These are phyloP conservation scores for Hippophae rhamnoides DNA, from an alignment of 306 rosid genomes.

Conservation along the genomic window DNA sequence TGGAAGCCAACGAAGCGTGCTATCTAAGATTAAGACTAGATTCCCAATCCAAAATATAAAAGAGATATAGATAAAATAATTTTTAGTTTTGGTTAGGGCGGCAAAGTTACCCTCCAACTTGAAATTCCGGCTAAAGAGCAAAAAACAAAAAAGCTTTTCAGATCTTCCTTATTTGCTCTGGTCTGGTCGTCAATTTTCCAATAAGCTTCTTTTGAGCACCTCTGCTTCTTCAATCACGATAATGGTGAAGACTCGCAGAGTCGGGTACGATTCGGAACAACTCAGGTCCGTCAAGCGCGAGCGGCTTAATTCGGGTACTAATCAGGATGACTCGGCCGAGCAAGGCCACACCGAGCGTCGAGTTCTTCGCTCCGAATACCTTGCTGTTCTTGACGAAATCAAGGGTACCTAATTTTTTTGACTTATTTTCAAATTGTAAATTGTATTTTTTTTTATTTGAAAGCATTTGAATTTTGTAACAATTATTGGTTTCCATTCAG, in stretches of 20 bases:
- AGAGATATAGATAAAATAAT: no score
- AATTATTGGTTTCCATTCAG: slow-evolving; percentile 24
- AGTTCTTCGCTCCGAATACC: slow-evolving; percentile 53
- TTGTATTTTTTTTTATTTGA: background rate
- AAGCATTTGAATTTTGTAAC: background rate
- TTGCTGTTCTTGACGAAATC: slow-evolving; percentile 41
- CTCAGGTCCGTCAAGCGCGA: slow-evolving; percentile 38
- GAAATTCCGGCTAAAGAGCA: no score
- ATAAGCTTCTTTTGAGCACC: background rate
- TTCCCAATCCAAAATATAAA: no score
- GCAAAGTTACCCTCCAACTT: no score
- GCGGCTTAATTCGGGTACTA: slow-evolving; percentile 10
- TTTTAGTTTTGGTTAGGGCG: no score
- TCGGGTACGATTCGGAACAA: slow-evolving; percentile 1
- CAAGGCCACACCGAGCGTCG: slow-evolving; percentile 45
- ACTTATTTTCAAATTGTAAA: background rate
- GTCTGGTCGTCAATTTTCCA: background rate
- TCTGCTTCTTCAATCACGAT: background rate
- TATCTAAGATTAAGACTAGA: no score
- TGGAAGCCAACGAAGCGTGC: no score
- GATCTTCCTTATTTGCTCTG: no score
- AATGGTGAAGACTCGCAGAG: background rate
- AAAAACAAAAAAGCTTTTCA: no score
- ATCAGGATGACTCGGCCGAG: slow-evolving; percentile 8
- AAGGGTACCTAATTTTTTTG: slow-evolving; percentile 23